Base-by-base conservation (phyloP, 768 basidiomycete species). In the Sporobolomyces phaffii region DNA sequence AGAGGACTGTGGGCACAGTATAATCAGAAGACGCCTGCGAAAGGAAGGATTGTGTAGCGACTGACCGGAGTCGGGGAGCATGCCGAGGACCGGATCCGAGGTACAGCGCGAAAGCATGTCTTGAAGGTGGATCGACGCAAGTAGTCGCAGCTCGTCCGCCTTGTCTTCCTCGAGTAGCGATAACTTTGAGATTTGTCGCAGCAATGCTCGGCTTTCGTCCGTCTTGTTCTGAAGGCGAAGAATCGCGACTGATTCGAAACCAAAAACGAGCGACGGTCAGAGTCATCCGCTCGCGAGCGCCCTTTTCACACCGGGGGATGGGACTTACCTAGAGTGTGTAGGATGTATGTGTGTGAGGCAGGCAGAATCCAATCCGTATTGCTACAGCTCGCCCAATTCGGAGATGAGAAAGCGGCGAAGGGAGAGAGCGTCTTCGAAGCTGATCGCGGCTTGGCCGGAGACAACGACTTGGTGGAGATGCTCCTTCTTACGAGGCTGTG, bases 41-140 rank as follows among this genome's bases (percentile, higher is more conserved):
- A 26, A 8, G 22, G 20, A 31, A 11, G 22, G 26, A 40, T 18
- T 18, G 64, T 40, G 31, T 20, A 33, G 48, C 29, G 24, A 79
- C 90, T 40, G 73, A 94, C 92, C 86, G 1, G 94, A 94, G 76
- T 98, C 94, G 0, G 87, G 83, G 28, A 97, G 79, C 22, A 92
- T 92, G 74, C 87, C 91, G 64, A 96, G 80, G 76, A 92, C 89
- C 80, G 96, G 88, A 75, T 97, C 92, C 0, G 84, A 82, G 36
- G 84, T 84, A 80, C 94, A 90, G 10, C 85, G 85, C 41, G 83
- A 82, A 71, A 92, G 86, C 1, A 87, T 88, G 31, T 86, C 83
- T 58, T 89, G 85, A 33, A 97, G 78, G 1, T 85, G 86, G n/a
- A 94, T 78, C 69, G 84, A 86, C 0, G 87, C 92, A 74, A 89